phyloP scores from a whole-genome alignment of 257 asterid species.

The Schizonepeta tenuifolia region DNA sequence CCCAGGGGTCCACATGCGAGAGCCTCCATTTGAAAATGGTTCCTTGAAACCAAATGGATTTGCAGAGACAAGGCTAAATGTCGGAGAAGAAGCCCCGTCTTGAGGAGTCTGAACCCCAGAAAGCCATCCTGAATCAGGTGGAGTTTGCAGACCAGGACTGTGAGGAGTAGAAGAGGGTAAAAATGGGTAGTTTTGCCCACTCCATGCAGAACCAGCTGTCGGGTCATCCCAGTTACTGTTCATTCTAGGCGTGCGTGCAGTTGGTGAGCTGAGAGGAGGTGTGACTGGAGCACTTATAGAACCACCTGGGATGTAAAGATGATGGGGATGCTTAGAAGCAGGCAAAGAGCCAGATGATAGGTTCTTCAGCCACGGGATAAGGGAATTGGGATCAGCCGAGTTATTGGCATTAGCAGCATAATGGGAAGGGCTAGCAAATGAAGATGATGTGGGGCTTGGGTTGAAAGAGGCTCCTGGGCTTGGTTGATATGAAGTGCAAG shows the following conservation, averaged over 20 bases:
- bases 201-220: conserved; percentile 60
- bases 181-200: conserved; percentile 67
- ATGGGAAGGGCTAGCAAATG: conserved; percentile 79
- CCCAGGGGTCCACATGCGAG: conserved; percentile 97
- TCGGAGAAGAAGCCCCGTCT: conserved; percentile 86
- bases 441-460: conserved; percentile 84
- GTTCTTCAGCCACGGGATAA: conserved; percentile 95
- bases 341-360: conserved; percentile 77
- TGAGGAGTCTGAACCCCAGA: conserved; percentile 96
- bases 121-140: conserved; percentile 91
- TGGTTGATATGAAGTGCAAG: conserved; percentile 84
- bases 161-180: conserved; percentile 82
- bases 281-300: conserved; percentile 98
- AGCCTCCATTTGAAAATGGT: conserved; percentile 82
- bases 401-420: conserved; percentile 51
- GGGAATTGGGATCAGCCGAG: conserved; percentile 74
- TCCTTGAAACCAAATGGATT: conserved; percentile 79
- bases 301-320: conserved; percentile 79
- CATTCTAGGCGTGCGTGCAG: conserved; percentile 83
- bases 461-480: conserved; percentile 85
- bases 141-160: conserved; percentile 82
- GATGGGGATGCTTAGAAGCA: conserved; percentile 68
- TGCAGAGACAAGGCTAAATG: conserved; percentile 82
- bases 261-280: conserved; percentile 95
- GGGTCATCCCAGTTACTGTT: conserved; percentile 72